Percentiles rank a stretch among this genome's conserved stretches.
These are phyloP conservation scores for Plantago major DNA, from an alignment of 257 asterid species.

Conservation along the genomic window DNA sequence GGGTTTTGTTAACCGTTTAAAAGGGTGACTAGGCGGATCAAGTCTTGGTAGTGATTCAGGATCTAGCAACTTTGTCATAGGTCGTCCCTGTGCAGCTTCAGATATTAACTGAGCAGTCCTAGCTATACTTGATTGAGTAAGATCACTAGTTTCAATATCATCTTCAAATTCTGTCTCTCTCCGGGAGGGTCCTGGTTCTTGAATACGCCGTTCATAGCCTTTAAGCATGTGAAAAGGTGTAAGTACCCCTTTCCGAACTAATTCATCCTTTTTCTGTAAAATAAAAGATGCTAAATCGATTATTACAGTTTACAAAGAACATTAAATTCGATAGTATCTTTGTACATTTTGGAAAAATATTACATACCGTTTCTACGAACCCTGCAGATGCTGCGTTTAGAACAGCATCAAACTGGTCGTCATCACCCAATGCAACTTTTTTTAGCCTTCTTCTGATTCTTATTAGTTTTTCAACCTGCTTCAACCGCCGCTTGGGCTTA, in stretches of 20 bases:
- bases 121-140: conserved; percentile 68
- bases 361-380: conserved; percentile 83
- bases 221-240: conserved; percentile 95
- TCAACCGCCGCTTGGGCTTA: conserved; percentile 35
- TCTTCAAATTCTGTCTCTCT: conserved; percentile 30
- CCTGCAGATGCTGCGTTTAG: conserved; percentile 86
- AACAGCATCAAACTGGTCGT: conserved; percentile 81
- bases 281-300: conserved; percentile 24
- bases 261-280: conserved; percentile 90
- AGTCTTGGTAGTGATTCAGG: conserved; percentile 64
- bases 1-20: conserved; percentile 56
- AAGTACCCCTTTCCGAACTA: conserved; percentile 84
- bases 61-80: conserved; percentile 79
- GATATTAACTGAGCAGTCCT: conserved; percentile 65
- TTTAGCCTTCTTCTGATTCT: conserved; percentile 49
- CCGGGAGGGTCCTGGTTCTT: conserved; percentile 61
- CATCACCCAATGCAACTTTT: conserved; percentile 54
- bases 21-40: conserved; percentile 74
- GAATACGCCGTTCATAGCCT: conserved; percentile 89
- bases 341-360: conserved; percentile 7
- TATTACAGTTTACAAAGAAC: conserved; percentile 10
- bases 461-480: conserved; percentile 39
- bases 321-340: conserved; percentile 11
- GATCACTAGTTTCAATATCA: conserved; percentile 31
- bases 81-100: conserved; percentile 81